These are phyloP conservation scores for Stagonosporopsis rhizophila DNA, from an alignment of 2,329 filamentous ascomycete species.

Conservation along the genomic window DNA sequence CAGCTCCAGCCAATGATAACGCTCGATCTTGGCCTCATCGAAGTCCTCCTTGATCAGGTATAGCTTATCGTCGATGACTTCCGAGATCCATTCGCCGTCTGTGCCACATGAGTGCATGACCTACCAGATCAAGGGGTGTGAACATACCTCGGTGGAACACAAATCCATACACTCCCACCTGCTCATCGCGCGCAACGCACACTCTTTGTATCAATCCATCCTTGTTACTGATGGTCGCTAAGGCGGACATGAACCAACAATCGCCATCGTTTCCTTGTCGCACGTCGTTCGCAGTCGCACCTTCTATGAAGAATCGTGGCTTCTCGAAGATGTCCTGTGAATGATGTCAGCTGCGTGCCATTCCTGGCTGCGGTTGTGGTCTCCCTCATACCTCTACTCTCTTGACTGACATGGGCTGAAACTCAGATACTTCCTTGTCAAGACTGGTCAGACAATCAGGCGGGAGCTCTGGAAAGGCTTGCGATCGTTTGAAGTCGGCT, in stretches of 20 bases:
- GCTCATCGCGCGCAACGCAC: constrained; percentile 75
- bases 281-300: constrained; percentile 77
- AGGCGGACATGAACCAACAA: constrained; percentile 84
- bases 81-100: constrained; percentile 91
- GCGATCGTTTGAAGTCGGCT: constrained; percentile 67
- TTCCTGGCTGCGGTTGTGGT: neutral
- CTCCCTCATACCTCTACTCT: constrained; percentile 61
- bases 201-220: constrained; percentile 73
- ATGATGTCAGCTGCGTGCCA: constrained; percentile 20
- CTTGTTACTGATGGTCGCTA: constrained; percentile 79
- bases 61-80: constrained; percentile 89
- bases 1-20: constrained; percentile 76
- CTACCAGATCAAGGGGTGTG: neutral
- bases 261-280: constrained; percentile 80
- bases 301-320: constrained; percentile 79
- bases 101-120: constrained; percentile 30
- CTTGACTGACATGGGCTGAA: constrained; percentile 75
- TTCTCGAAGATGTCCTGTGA: constrained; percentile 78
- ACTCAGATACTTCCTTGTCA: constrained; percentile 46
- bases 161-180: constrained; percentile 83
- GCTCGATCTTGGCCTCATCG: constrained; percentile 75
- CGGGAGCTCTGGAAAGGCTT: constrained; percentile 40
- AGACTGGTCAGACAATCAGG: constrained; percentile 61
- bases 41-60: constrained; percentile 84
- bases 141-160: constrained; percentile 73